These are phyloP conservation scores for Coccomyxa sp. DNA, from an alignment of 139 green algal genomes.

Conservation along the genomic window DNA sequence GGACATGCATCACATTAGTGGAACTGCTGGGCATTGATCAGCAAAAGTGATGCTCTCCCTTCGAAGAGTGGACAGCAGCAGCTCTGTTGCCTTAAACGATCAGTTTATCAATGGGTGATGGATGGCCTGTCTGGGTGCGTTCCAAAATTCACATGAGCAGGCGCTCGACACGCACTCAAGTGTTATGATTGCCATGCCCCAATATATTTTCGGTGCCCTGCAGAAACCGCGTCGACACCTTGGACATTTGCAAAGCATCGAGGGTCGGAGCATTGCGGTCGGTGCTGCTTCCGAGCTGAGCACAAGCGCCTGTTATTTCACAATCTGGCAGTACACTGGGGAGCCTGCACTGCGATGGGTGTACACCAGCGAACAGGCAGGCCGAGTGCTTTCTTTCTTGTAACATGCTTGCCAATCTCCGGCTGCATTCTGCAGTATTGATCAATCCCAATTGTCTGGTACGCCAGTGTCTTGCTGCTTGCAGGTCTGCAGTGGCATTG, in stretches of 20 bases:
- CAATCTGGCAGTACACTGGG: not conserved
- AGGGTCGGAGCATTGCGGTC: not conserved
- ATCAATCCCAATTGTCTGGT: no score
- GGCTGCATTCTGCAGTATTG: not conserved
- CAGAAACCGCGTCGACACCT: not conserved
- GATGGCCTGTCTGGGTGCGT: no score
- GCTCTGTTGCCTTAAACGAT: no score
- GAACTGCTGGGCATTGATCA: no score
- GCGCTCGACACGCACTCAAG: no score
- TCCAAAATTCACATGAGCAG: no score
- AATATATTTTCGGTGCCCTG: no score
- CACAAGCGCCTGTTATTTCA: not conserved
- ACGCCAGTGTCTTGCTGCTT: not conserved
- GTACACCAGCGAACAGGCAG: constrained; percentile 4
- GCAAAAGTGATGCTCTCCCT: no score
- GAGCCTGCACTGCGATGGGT: not conserved
- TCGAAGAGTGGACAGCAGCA: no score
- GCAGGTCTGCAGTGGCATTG: not conserved
- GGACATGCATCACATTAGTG: no score
- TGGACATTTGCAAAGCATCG: not conserved
- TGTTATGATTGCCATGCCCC: not conserved
- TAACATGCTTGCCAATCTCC: not conserved
- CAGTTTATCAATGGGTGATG: no score
- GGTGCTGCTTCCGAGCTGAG: not conserved
- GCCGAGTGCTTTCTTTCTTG: not conserved